Base-by-base conservation (phyloP, 2,329 filamentous ascomycete species). In the Neonectria punicea region DNA sequence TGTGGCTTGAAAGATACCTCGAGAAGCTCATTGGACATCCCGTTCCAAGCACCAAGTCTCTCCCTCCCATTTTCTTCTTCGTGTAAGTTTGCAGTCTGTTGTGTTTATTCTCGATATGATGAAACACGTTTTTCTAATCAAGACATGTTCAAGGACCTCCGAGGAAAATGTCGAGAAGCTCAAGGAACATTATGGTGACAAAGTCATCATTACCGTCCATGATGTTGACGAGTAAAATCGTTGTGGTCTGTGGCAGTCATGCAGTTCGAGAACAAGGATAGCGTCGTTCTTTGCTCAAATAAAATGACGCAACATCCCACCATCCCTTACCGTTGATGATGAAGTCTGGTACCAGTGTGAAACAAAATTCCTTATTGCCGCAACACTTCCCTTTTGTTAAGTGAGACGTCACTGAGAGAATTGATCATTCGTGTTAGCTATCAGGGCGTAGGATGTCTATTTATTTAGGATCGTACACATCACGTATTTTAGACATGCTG, bases 111-210 rank as follows among this genome's bases (percentile, higher is more conserved):
- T 30, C 2, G 1, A 28, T 49, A 8, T 2, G 16, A 20, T n/a
- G 7, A 2, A 50, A 25, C 22, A 6, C 32, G 14, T 32, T 3
- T 10, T 7, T 11, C 44, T 47, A 25, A 47, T 25, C 2, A 25
- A 25, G 13, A 16, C 14, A 16, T 11, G 9, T 47, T 13, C n/a
- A 16, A 50, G 46, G 4, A 50, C 46, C 16, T 32, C 46, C 4
- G 46, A 50, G 25, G 46, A 50, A 13, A 50, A 50, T 8, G 10
- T 50, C n/a, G 46, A 50, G 46, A 50, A 50, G 46, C 9, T 50
- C 22, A 50, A 50, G 46, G 20, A 50, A 4, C 14, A n/a, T 8
- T 50, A 16, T 10, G 9, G 2, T 1, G 4, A 50, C 9, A 50
- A 50, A 10, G 14, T 32, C 25, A 7, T 16, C 6, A 5, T 30